These are phyloP conservation scores for Ophiosphaerella korrae DNA, from an alignment of 2,329 filamentous ascomycete species.

Conservation along the genomic window DNA sequence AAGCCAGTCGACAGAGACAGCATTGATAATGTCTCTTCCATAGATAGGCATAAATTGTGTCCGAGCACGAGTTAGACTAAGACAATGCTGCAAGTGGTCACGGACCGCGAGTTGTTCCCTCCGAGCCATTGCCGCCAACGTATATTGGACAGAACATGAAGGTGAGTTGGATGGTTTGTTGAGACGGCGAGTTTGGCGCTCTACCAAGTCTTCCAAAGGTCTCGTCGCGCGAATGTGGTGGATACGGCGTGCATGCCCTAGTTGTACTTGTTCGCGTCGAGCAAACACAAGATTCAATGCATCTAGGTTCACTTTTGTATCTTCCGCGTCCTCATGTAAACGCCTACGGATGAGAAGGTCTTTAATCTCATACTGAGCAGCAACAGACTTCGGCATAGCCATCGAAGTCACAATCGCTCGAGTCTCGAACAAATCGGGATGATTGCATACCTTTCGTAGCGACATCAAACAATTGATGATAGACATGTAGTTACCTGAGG, in stretches of 20 bases:
- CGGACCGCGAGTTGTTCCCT: conserved; percentile 68
- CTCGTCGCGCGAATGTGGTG: conserved; percentile 66
- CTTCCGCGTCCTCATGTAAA: conserved; percentile 66
- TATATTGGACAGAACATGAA: conserved; percentile 70
- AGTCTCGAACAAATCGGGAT: conserved; percentile 95
- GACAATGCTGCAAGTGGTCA: conserved; percentile 78
- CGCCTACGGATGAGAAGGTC: conserved; percentile 72
- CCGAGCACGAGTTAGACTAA: conserved; percentile 80
- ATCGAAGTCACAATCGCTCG: conserved; percentile 96
- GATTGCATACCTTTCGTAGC: conserved; percentile 95
- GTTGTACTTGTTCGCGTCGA: conserved; percentile 64
- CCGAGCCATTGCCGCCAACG: conserved; percentile 71
- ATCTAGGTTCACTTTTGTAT: conserved; percentile 70
- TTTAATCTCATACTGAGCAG: conserved; percentile 73
- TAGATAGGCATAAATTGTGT: conserved; percentile 82
- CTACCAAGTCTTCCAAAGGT: conserved; percentile 71
- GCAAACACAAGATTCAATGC: conserved; percentile 82
- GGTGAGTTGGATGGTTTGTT: conserved; percentile 56
- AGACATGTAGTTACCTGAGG: conserved; percentile 93
- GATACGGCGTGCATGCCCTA: conserved; percentile 55
- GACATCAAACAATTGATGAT: conserved; percentile 99
- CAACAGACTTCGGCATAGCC: conserved; percentile 81
- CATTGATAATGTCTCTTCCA: conserved; percentile 76
- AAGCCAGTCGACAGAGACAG: conserved; percentile 65
- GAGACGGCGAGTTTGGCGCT: conserved; percentile 67